phyloP scores from a whole-genome alignment of 78 protist genomes.

The Polysphondylium violaceum region DNA sequence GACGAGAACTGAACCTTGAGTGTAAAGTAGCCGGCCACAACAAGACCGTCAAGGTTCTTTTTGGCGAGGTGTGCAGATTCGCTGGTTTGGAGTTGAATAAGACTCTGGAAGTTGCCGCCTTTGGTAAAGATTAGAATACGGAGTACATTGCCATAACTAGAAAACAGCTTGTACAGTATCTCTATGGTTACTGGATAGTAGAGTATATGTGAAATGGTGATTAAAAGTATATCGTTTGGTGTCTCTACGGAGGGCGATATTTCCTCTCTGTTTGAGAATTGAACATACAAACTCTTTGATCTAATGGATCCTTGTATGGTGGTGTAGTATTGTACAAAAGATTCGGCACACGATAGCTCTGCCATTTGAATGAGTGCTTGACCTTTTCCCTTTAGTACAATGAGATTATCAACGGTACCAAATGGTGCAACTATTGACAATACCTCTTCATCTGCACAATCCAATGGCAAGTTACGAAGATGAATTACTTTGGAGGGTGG shows the following conservation, averaged over 20 bases:
- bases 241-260: slow-evolving; percentile 51
- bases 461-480: slow-evolving; percentile 72
- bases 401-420: slow-evolving; percentile 56
- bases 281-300: slow-evolving; percentile 38
- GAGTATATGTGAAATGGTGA: slow-evolving; percentile 75
- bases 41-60: slow-evolving; percentile 81
- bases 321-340: slow-evolving; percentile 65
- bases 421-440: slow-evolving; percentile 22
- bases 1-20: slow-evolving; percentile 83
- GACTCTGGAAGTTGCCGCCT: slow-evolving; percentile 76
- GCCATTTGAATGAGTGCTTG: slow-evolving; percentile 73
- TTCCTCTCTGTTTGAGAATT: slow-evolving; percentile 74
- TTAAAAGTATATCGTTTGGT: slow-evolving; percentile 80
- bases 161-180: slow-evolving; percentile 76
- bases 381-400: slow-evolving; percentile 64
- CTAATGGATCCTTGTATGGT: slow-evolving; percentile 63
- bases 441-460: slow-evolving; percentile 77
- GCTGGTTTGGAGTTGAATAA: slow-evolving; percentile 44
- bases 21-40: slow-evolving; percentile 76
- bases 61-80: slow-evolving; percentile 74
- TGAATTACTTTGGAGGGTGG: slow-evolving; percentile 68
- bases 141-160: slow-evolving; percentile 74
- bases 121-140: slow-evolving; percentile 85
- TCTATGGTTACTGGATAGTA: slow-evolving; percentile 87
- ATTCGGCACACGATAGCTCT: slow-evolving; percentile 15